phyloP scores from a whole-genome alignment of 139 green algal genomes.

The Asterochloris sp. region DNA sequence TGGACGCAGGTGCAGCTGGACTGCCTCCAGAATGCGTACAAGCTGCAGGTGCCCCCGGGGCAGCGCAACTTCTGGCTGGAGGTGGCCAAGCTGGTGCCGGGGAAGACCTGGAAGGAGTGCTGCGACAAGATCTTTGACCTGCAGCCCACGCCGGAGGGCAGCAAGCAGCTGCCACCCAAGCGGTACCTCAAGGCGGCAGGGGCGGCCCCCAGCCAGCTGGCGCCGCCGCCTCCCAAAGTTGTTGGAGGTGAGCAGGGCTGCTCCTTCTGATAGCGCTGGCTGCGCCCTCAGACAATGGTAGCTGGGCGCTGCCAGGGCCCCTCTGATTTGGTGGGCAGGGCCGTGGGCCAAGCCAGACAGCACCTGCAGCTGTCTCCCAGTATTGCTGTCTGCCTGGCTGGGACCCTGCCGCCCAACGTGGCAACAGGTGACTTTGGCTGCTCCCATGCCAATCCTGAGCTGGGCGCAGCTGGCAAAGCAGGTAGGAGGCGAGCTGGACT shows the following conservation, averaged over 20 bases:
- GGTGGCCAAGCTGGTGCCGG: constrained; percentile 35
- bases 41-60: constrained; percentile 26
- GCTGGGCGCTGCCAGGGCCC: not conserved
- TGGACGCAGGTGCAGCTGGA: constrained; percentile 7
- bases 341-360: not conserved
- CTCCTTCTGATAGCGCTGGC: not conserved
- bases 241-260: constrained; percentile 2
- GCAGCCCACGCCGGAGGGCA: constrained; percentile 17
- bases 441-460: not conserved
- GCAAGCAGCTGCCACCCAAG: not conserved
- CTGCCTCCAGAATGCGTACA: constrained; percentile 9
- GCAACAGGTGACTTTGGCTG: not conserved
- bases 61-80: constrained; percentile 46
- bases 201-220: not conserved
- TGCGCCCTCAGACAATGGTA: not conserved
- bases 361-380: not conserved
- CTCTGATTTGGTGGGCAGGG: not conserved
- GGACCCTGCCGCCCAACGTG: not conserved
- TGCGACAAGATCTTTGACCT: constrained; percentile 33
- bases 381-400: not conserved
- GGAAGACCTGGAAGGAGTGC: constrained; percentile 38
- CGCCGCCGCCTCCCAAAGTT: constrained; percentile 3
- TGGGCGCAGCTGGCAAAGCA: too few species aligned
- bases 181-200: not conserved
- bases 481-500: too few species aligned